Evolutionary conservation across 202 grass and related monocot genomes (phyloP).

Genomic region (Zoysia matrella): DNA sequence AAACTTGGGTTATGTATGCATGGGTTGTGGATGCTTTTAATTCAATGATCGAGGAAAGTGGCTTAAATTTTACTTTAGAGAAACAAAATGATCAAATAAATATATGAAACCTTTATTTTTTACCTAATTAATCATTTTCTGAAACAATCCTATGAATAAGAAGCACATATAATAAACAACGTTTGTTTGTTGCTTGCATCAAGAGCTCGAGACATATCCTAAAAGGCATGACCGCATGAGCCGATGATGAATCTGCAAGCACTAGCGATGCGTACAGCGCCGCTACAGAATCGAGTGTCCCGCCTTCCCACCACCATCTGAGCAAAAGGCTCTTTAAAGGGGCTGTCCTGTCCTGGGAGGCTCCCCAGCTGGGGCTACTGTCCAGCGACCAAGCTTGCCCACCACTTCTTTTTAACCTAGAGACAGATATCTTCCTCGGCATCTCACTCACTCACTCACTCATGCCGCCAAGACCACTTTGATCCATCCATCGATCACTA

Average conservation of each 20-base stretch:
- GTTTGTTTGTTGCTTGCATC: conserved; percentile 31
- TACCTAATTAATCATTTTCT: neutral
- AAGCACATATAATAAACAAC: neutral
- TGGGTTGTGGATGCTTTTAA: no score
- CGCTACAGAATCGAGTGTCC: conserved; percentile 49
- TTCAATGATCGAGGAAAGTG: neutral
- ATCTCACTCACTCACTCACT: conserved; percentile 22
- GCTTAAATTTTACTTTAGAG: neutral
- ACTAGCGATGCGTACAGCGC: conserved; percentile 26
- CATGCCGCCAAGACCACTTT: conserved; percentile 26
- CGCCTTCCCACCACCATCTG: conserved; percentile 56
- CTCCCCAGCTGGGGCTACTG: conserved; percentile 5
- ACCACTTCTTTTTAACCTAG: conserved; percentile 44
- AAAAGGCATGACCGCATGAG: conserved; percentile 15
- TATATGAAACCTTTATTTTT: neutral
- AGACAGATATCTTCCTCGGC: conserved; percentile 51
- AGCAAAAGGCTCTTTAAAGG: conserved; percentile 78
- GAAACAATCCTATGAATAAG: conserved; percentile 10
- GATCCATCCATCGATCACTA: conserved; percentile 18
- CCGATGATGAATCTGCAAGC: conserved; percentile 41
- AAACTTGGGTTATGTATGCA: no score
- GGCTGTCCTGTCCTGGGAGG: conserved; percentile 37
- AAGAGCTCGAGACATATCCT: neutral
- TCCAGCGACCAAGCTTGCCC: conserved; percentile 36
- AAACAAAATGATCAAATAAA: no score